These are phyloP conservation scores for Paecilomyces dactylethromorphus DNA, from an alignment of 2,329 filamentous ascomycete species.

Conservation along the genomic window DNA sequence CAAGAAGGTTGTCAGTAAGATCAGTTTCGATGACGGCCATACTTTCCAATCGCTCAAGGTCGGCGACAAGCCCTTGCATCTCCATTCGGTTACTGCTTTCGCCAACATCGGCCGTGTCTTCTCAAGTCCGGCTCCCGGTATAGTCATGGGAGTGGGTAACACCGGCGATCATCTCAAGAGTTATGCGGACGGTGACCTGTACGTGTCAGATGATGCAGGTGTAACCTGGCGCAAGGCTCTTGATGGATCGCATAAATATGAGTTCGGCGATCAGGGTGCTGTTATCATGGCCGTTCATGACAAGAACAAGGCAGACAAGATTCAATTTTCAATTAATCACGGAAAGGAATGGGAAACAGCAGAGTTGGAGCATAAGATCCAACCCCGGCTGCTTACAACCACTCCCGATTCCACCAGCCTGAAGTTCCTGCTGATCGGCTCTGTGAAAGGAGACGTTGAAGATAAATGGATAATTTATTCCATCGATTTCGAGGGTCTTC, in stretches of 20 bases:
- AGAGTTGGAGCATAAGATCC: slow-evolving; percentile 64
- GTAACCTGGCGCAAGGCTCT: slow-evolving; percentile 69
- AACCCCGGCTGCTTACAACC: slow-evolving; percentile 71
- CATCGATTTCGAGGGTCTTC: slow-evolving; percentile 75
- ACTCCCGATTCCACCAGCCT: slow-evolving; percentile 87
- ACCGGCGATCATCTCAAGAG: slow-evolving; percentile 65
- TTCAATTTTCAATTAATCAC: slow-evolving; percentile 81
- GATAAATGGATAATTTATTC: slow-evolving; percentile 59
- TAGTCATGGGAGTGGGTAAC: slow-evolving; percentile 93
- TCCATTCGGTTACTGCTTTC: slow-evolving; percentile 86
- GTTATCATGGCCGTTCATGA: slow-evolving; percentile 79
- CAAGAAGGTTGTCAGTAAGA: slow-evolving; percentile 64
- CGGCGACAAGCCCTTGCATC: slow-evolving; percentile 64
- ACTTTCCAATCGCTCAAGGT: slow-evolving; percentile 70
- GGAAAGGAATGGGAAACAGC: slow-evolving; percentile 74
- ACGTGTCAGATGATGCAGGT: slow-evolving; percentile 85
- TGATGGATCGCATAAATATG: slow-evolving; percentile 84
- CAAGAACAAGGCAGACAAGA: slow-evolving; percentile 49
- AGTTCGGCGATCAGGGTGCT: slow-evolving; percentile 90
- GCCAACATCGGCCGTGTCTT: slow-evolving; percentile 80
- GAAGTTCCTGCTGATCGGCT: slow-evolving; percentile 75
- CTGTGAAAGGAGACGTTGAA: slow-evolving; percentile 44
- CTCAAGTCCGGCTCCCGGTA: slow-evolving; percentile 85
- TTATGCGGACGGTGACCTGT: slow-evolving; percentile 71
- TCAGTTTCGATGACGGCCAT: slow-evolving; percentile 92